These are phyloP conservation scores for Magnaporthiopsis poae DNA, from an alignment of 2,329 filamentous ascomycete species.

Conservation along the genomic window DNA sequence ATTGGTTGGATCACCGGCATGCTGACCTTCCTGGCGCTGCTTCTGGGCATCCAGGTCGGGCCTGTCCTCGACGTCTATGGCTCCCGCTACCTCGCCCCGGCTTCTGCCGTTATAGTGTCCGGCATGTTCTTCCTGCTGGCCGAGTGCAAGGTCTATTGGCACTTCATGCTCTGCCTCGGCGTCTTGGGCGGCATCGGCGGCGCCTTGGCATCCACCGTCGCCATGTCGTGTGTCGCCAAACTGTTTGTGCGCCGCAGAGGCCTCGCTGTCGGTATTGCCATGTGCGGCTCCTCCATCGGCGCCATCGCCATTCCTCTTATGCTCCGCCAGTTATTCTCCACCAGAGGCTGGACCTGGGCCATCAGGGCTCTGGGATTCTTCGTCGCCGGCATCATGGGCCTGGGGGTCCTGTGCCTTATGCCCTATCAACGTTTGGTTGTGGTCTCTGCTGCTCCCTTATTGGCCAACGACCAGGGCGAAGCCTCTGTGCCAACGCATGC, in stretches of 20 bases:
- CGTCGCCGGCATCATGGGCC: constrained; percentile 18
- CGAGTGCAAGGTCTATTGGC: constrained; percentile 36
- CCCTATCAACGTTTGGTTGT: constrained; percentile 19
- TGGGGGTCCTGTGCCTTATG: constrained; percentile 25
- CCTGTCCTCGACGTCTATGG: constrained; percentile 40
- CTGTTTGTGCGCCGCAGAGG: constrained; percentile 17
- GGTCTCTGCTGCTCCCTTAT: neutral
- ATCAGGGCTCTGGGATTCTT: constrained; percentile 23
- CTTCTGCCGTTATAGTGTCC: constrained; percentile 27
- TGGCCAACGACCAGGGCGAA: neutral
- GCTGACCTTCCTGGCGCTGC: constrained; percentile 33
- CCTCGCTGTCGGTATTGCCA: constrained; percentile 18
- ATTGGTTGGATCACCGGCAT: constrained; percentile 41
- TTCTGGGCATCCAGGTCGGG: constrained; percentile 37
- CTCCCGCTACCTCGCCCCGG: constrained; percentile 28
- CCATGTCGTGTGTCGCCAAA: constrained; percentile 23
- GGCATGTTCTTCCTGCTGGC: constrained; percentile 35
- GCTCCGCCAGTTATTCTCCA: constrained; percentile 20
- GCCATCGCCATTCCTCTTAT: constrained; percentile 25
- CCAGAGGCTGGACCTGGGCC: constrained; percentile 25
- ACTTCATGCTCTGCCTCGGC: constrained; percentile 36
- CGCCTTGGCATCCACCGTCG: constrained; percentile 27
- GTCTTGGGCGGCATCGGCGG: constrained; percentile 32
- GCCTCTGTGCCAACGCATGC: neutral
- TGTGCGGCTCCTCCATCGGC: constrained; percentile 18